Base-by-base conservation (phyloP, 805 yeast species). In the Sugiyamaella valdiviana region DNA sequence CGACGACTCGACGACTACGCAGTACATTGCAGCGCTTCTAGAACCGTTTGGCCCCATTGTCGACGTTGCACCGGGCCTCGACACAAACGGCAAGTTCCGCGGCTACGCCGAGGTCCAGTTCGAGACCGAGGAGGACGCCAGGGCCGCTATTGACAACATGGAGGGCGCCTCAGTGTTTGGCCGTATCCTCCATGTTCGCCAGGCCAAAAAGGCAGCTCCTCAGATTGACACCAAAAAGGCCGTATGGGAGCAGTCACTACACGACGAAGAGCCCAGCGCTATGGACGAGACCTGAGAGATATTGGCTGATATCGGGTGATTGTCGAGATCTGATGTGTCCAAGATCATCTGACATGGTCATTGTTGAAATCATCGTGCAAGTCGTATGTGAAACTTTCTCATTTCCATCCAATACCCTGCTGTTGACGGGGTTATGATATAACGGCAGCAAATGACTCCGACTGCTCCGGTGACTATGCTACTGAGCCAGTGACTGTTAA, bases 111-210 rank as follows among this genome's bases (percentile, higher is more conserved):
- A 54, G 36, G 24, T 51, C 5, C 62, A 60, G 38, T 65, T 52
- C 45, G 65, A 60, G 38, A 50, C 52, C 12, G 54, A 52, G 5
- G 58, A 50, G 3, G 70, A 65, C 43, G 69, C 68, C 6, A 57
- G 45, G 26, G 60, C 63, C 2, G 69, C 69, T 0, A 55, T 63
- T 12, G 68, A 65, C 36, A 65, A 65, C 45, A 56, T 63, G 63
- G 57, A 63, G 17, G 57, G 56, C 5, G 43, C 62, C 2, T 56
- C 54, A 40, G 42, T 66, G 14, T 47, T 50, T 23, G 66, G 64
- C 15, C 43, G 50, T 35, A 52, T 51, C 7, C 39, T 64, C 19
- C 47, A 52, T 20, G 69, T 64, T 3, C 35, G 55, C 12, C 20
- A 37, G 14, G 51, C 59, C 12, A 55, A 46, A 39, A 49, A 55